Conservation (phyloP, 2,329 filamentous ascomycete species). For the Trichoderma koningiopsis region DNA sequence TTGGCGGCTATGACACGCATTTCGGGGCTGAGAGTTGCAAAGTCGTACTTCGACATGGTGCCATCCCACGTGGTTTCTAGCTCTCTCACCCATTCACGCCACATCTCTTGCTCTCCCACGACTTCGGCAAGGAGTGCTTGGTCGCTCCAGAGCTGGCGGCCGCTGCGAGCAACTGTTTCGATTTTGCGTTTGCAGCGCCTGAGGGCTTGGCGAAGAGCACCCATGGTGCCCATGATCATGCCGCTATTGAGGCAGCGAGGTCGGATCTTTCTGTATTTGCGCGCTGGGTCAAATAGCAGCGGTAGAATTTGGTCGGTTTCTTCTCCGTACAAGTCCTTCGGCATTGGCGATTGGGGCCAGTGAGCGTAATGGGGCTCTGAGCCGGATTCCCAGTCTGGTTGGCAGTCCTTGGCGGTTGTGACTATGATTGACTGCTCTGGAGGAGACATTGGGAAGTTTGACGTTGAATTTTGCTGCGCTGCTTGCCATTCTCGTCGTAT, state of each 20-base stretch:
- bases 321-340: slow-evolving; percentile 39
- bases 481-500: slow-evolving; percentile 29
- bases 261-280: slow-evolving; percentile 37
- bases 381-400: slow-evolving; percentile 38
- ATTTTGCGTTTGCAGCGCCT: slow-evolving; percentile 29
- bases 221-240: slow-evolving; percentile 34
- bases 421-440: slow-evolving; percentile 35
- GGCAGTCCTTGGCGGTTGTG: slow-evolving; percentile 40
- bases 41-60: slow-evolving; percentile 26
- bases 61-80: slow-evolving; percentile 38
- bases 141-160: slow-evolving; percentile 43
- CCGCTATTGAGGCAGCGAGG: slow-evolving; percentile 34
- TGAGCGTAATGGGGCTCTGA: slow-evolving; percentile 42
- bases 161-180: slow-evolving; percentile 36
- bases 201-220: slow-evolving; percentile 31
- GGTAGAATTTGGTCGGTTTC: slow-evolving; percentile 37
- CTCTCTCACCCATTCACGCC: slow-evolving; percentile 31
- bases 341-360: slow-evolving; percentile 42
- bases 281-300: slow-evolving; percentile 36
- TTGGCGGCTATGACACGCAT: slow-evolving; percentile 35
- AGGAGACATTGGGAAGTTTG: slow-evolving; percentile 29
- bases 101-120: slow-evolving; percentile 44
- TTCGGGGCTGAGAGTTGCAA: slow-evolving; percentile 26
- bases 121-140: slow-evolving; percentile 44
- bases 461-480: neutral